These are phyloP conservation scores for Chamaecrista fasciculata DNA, from an alignment of 306 rosid genomes.

Conservation along the genomic window DNA sequence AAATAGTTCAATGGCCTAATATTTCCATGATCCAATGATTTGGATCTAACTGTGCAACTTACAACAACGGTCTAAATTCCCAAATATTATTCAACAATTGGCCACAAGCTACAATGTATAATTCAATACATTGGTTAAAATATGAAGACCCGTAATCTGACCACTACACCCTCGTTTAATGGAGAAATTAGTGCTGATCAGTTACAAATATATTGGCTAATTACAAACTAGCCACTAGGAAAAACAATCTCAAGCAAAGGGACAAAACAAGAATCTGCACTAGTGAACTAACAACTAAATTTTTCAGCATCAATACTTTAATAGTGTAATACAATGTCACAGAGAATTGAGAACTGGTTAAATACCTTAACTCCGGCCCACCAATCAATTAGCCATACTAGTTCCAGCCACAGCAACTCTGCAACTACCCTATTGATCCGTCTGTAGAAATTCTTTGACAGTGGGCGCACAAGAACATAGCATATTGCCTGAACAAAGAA, in stretches of 20 bases:
- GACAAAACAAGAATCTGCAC: constrained; percentile 6
- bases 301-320: neutral
- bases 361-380: constrained; percentile 84
- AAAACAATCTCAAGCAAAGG: neutral
- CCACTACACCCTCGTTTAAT: neutral
- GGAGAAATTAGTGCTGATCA: neutral
- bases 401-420: constrained; percentile 72
- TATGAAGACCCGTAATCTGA: neutral
- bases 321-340: neutral
- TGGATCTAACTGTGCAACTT: neutral
- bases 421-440: constrained; percentile 62
- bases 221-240: neutral
- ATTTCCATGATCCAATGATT: neutral
- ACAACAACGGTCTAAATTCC: constrained; percentile 6
- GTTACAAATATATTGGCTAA: neutral
- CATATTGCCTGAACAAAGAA: constrained; percentile 54
- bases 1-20: constrained; percentile 12
- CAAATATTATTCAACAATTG: constrained; percentile 2
- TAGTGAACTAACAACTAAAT: neutral
- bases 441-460: constrained; percentile 60
- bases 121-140: neutral
- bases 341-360: neutral
- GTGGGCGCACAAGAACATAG: constrained; percentile 57
- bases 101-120: neutral
- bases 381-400: constrained; percentile 79